These are phyloP conservation scores for Monosporascus sp. DNA, from an alignment of 2,329 filamentous ascomycete species.

Conservation along the genomic window DNA sequence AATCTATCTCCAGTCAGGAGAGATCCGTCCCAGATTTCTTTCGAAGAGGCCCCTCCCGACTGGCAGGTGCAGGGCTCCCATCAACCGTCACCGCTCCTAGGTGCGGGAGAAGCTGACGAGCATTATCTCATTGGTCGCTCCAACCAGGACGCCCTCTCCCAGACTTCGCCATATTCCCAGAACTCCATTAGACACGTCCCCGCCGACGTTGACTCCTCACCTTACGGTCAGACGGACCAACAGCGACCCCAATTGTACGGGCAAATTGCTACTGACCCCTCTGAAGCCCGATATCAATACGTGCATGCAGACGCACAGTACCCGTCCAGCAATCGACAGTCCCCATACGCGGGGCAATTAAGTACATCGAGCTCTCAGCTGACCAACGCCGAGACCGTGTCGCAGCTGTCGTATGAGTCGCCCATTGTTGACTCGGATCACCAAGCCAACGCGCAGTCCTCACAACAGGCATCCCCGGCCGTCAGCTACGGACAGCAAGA, in stretches of 20 bases:
- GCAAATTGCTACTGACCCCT: slow-evolving; percentile 36
- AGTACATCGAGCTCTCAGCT: slow-evolving; percentile 30
- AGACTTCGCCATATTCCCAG: slow-evolving; percentile 34
- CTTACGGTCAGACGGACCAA: slow-evolving; percentile 39
- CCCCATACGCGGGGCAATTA: slow-evolving; percentile 23
- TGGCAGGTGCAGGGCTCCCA: slow-evolving; percentile 21
- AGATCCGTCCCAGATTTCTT: slow-evolving; percentile 25
- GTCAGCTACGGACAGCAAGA: slow-evolving; percentile 28
- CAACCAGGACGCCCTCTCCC: slow-evolving; percentile 34
- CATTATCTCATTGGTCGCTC: slow-evolving; percentile 31
- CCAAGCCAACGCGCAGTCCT: slow-evolving; percentile 36
- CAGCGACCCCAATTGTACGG: slow-evolving; percentile 23
- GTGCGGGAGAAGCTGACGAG: slow-evolving; percentile 36
- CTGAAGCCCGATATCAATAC: slow-evolving; percentile 32
- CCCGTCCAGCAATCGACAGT: slow-evolving; percentile 21
- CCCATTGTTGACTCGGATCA: slow-evolving; percentile 46
- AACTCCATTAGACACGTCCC: slow-evolving; percentile 45
- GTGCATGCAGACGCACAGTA: slow-evolving; percentile 22
- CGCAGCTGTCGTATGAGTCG: slow-evolving; percentile 59
- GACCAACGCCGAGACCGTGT: slow-evolving; percentile 54
- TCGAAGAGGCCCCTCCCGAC: slow-evolving; percentile 17
- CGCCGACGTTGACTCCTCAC: slow-evolving; percentile 37
- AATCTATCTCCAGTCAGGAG: slow-evolving; percentile 40
- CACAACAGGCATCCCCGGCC: slow-evolving; percentile 36
- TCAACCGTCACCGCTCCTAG: slow-evolving; percentile 41